These are phyloP conservation scores for Lactifluus rugatus DNA, from an alignment of 768 basidiomycete genomes.

Conservation along the genomic window DNA sequence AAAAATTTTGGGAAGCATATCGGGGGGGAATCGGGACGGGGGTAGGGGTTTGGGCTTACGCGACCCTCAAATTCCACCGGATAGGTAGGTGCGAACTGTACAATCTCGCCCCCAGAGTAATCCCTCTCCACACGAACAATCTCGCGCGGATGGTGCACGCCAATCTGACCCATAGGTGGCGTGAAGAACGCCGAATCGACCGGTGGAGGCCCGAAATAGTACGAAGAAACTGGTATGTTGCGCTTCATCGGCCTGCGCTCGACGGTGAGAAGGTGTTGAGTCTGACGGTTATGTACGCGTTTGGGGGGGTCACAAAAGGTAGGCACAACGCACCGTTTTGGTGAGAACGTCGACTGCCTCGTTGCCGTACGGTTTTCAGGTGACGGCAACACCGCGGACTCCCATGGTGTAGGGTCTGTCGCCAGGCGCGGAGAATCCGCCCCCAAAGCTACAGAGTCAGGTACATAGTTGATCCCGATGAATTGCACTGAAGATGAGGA, in stretches of 20 bases:
- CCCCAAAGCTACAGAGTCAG: conserved; percentile 26
- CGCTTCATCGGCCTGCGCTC: conserved; percentile 25
- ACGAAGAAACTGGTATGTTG: conserved; percentile 67
- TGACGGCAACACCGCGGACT: conserved; percentile 41
- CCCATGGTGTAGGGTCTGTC: conserved; percentile 60
- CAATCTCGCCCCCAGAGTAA: conserved; percentile 81
- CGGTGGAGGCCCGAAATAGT: conserved; percentile 76
- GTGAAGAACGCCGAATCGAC: conserved; percentile 75
- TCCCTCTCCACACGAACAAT: conserved; percentile 88
- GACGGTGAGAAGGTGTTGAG: background rate
- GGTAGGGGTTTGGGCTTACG: conserved; percentile 45
- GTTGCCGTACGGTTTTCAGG: conserved; percentile 15
- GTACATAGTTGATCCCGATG: conserved; percentile 18
- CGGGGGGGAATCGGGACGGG: too few species aligned
- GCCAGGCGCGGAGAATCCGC: conserved; percentile 41
- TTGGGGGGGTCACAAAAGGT: background rate
- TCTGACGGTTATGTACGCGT: background rate
- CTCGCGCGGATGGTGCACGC: conserved; percentile 84
- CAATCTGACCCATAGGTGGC: conserved; percentile 73
- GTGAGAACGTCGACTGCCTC: background rate
- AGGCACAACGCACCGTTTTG: conserved; percentile 14
- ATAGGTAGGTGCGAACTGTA: conserved; percentile 83
- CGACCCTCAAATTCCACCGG: conserved; percentile 90
- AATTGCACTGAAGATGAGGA: conserved; percentile 8
- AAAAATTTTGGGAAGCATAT: background rate